phyloP scores from a whole-genome alignment of 352 stramenopile genomes.

The Globisporangium megalacanthum region DNA sequence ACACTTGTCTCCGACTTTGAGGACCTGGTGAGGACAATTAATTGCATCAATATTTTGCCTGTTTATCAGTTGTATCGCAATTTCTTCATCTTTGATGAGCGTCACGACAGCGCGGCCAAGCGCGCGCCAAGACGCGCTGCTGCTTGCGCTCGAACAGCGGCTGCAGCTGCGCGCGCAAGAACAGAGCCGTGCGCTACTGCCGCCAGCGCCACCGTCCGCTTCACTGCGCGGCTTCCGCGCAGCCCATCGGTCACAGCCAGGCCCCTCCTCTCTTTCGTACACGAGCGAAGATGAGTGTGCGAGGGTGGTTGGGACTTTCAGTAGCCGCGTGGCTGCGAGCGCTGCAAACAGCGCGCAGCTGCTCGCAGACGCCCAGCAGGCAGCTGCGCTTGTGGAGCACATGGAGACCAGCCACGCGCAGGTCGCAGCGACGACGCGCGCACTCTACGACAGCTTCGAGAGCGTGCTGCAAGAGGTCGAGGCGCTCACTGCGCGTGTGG shows the following conservation, averaged over 20 bases:
- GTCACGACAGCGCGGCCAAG: conserved; percentile 23
- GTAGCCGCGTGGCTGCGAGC: conserved; percentile 24
- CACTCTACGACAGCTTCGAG: conserved; percentile 77
- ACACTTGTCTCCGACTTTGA: too few species aligned
- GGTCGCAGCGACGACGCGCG: conserved; percentile 66
- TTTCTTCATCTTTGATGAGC: too few species aligned
- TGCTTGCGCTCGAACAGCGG: conserved; percentile 52
- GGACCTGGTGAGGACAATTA: too few species aligned
- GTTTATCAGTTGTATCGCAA: too few species aligned
- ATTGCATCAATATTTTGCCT: too few species aligned
- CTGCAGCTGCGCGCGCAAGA: conserved; percentile 50
- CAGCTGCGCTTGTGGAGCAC: conserved; percentile 61
- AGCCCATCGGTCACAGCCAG: conserved; percentile 10
- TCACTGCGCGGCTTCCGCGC: too few species aligned
- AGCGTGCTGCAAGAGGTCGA: conserved; percentile 58
- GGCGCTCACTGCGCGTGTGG: conserved; percentile 50
- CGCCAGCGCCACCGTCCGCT: conserved; percentile 3
- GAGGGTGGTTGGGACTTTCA: conserved; percentile 13
- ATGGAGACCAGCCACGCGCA: conserved; percentile 81
- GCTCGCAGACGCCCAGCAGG: conserved; percentile 48
- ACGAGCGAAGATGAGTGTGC: too few species aligned
- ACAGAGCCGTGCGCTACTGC: conserved; percentile 32
- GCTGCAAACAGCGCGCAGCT: conserved; percentile 34
- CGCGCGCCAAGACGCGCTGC: conserved; percentile 39
- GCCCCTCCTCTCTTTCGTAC: too few species aligned